Evolutionary conservation across 1,284 basidiomycete genomes (phyloP), one percentile per base, ranked within the genome.

Genomic region (Gymnopus androsaceus): DNA sequence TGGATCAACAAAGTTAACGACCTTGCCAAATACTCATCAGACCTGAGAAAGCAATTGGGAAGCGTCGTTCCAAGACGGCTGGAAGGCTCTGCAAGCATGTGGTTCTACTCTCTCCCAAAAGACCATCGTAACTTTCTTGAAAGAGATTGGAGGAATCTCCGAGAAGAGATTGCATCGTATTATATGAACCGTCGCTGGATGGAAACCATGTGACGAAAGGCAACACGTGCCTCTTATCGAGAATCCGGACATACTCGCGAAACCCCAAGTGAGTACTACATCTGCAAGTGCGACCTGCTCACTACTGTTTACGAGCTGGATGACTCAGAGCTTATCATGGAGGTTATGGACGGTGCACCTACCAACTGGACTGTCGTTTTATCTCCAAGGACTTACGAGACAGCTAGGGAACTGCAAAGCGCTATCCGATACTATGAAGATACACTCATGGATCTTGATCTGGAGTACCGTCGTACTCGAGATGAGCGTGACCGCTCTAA

Each of bases 301-400:
- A 55, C 41, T 1, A 28, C 59, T 4, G 49, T 40, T 11, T 51
- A 37, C 19, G 30, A 51, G 1, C 37, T 64, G 9, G 51, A 54
- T 33, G 63, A 64, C 44, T 59, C 62, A 1, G 60, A 63, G 30
- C 48, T 64, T 11, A 66, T 66, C 19, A 34, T 51, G 2, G 60
- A 64, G 36, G 56, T 67, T 3, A 63, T 67, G 63, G 58, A 60
- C 15, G 60, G 63, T 8, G 65, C 64, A 33, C 66, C 66, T 1
- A 17, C 56, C 3, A 23, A 47, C 11, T 67, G 65, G 66, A 53
- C 53, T 6, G 66, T 52, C 4, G 57, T 68, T 9, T 44, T 68
- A 3, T 62, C 60, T 2, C 61, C 61, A 2, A 57, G 62, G 11
- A 31, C 54, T 5, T 63, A 62, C 19, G 34, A 40, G 1, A 46